These are phyloP conservation scores for Lichtheimia hyalospora DNA, from an alignment of 371 early-diverging fungal genomes.

Conservation along the genomic window DNA sequence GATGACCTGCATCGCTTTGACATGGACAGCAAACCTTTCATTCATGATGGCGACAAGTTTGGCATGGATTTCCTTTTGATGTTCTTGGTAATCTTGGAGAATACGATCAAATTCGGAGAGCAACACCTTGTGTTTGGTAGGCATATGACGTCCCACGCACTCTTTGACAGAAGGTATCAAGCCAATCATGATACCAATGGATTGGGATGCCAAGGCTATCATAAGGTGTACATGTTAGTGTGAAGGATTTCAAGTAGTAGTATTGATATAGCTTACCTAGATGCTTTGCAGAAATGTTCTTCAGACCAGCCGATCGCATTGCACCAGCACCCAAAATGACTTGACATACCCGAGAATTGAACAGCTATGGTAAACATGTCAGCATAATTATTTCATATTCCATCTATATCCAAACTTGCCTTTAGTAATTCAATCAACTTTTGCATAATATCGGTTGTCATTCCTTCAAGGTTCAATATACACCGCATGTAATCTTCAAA, in stretches of 20 bases:
- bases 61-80: slow-evolving; percentile 84
- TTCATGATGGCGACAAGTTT: slow-evolving; percentile 93
- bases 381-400: background rate
- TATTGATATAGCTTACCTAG: slow-evolving; percentile 51
- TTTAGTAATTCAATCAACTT: slow-evolving; percentile 83
- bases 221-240: background rate
- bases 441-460: slow-evolving; percentile 83
- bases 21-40: slow-evolving; percentile 81
- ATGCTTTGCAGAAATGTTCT: slow-evolving; percentile 94
- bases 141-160: slow-evolving; percentile 67
- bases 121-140: slow-evolving; percentile 72
- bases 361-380: slow-evolving; percentile 50
- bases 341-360: slow-evolving; percentile 91
- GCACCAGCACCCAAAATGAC: slow-evolving; percentile 96
- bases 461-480: slow-evolving; percentile 69
- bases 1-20: slow-evolving; percentile 61
- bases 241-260: too few species aligned
- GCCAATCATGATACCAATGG: slow-evolving; percentile 80
- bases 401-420: slow-evolving; percentile 32
- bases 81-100: slow-evolving; percentile 76
- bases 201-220: slow-evolving; percentile 87
- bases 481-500: slow-evolving; percentile 87
- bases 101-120: slow-evolving; percentile 88
- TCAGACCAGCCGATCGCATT: slow-evolving; percentile 90
- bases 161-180: slow-evolving; percentile 82